These are phyloP conservation scores for Batkoa obscura DNA, from an alignment of 371 early-diverging fungal genomes.

Conservation along the genomic window DNA sequence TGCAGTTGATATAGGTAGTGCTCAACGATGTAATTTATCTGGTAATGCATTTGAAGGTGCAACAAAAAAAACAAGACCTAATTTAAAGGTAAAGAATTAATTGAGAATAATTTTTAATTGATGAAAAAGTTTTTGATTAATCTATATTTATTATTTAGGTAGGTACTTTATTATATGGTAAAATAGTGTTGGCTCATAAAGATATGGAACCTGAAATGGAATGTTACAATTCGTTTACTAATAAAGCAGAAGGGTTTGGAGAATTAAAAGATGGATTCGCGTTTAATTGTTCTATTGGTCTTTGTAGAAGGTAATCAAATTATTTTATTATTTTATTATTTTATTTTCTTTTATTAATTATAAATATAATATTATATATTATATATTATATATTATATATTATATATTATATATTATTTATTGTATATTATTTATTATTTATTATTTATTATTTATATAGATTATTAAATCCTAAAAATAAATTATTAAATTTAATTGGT, in stretches of 20 bases:
- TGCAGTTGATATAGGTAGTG: slow-evolving; percentile 82
- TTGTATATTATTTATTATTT: neutral
- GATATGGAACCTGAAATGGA: slow-evolving; percentile 96
- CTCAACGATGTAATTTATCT: slow-evolving; percentile 61
- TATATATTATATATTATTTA: neutral
- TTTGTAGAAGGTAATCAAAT: slow-evolving; percentile 33
- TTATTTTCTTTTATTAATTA: too few relatives aligned
- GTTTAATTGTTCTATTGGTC: slow-evolving; percentile 50
- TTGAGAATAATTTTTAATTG: too few relatives aligned
- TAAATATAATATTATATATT: neutral
- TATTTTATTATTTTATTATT: too few relatives aligned
- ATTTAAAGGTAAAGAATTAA: slow-evolving; percentile 26
- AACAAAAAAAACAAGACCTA: slow-evolving; percentile 77
- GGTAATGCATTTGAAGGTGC: slow-evolving; percentile 86
- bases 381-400: neutral
- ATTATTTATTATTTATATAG: slow-evolving; percentile 20
- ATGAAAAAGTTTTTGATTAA: too few relatives aligned
- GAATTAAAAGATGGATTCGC: slow-evolving; percentile 47
- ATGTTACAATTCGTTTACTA: slow-evolving; percentile 56
- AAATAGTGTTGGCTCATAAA: slow-evolving; percentile 65
- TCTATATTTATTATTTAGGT: slow-evolving; percentile 14
- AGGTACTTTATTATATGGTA: slow-evolving; percentile 65
- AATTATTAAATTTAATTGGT: slow-evolving; percentile 43
- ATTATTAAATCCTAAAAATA: slow-evolving; percentile 44
- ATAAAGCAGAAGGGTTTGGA: slow-evolving; percentile 62